phyloP scores from a whole-genome alignment of 2,329 filamentous ascomycete species.

The Aspergillus sergii region DNA sequence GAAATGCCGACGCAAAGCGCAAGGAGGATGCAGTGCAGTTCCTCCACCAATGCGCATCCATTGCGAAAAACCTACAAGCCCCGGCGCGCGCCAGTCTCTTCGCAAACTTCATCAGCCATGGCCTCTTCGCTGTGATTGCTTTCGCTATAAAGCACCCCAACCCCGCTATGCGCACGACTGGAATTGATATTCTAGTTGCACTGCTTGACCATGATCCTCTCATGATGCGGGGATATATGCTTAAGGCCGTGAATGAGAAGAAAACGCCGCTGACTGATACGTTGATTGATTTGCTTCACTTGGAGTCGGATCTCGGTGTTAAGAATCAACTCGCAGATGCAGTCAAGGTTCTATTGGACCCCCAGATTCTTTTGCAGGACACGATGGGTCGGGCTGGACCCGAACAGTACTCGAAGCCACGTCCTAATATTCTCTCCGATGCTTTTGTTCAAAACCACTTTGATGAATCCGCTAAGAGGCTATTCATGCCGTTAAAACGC shows the following conservation, averaged over 20 bases:
- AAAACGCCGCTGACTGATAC: constrained; percentile 85
- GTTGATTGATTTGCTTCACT: constrained; percentile 84
- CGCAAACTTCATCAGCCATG: constrained; percentile 84
- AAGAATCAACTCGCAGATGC: constrained; percentile 95
- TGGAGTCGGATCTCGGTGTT: constrained; percentile 90
- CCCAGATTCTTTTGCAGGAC: constrained; percentile 62
- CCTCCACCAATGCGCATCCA: constrained; percentile 92
- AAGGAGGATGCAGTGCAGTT: constrained; percentile 96
- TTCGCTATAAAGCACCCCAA: constrained; percentile 86
- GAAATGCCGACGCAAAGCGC: constrained; percentile 65
- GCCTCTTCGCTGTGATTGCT: constrained; percentile 85
- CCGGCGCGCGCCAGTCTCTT: constrained; percentile 79
- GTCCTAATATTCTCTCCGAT: constrained; percentile 75
- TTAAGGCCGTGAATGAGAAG: constrained; percentile 87
- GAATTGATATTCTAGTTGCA: constrained; percentile 88
- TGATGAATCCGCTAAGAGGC: constrained; percentile 77
- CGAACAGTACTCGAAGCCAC: constrained; percentile 68
- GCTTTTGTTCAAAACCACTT: constrained; percentile 88
- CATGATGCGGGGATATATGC: constrained; percentile 91
- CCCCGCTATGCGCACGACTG: constrained; percentile 82
- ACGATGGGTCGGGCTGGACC: constrained; percentile 64
- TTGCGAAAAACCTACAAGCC: constrained; percentile 91
- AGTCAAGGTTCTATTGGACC: constrained; percentile 87
- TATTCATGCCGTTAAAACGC: constrained; percentile 85
- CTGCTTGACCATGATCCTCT: constrained; percentile 95